Conservation (phyloP, 1,139 yeast species). For the Zygosaccharomyces sapae region DNA sequence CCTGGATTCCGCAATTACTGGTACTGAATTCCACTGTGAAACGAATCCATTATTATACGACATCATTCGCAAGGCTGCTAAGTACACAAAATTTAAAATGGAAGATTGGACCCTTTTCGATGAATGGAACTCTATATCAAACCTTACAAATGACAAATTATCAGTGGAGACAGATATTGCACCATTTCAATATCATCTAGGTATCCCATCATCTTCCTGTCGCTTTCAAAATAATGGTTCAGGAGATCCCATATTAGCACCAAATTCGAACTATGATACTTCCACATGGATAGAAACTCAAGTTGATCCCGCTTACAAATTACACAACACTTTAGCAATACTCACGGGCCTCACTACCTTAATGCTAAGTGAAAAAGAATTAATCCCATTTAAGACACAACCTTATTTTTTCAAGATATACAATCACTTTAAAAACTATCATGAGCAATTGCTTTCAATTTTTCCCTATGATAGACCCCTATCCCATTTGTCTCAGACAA, state of each 20-base stretch:
- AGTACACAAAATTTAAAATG: constrained; percentile 36
- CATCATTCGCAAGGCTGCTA: constrained; percentile 37
- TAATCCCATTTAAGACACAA: constrained; percentile 37
- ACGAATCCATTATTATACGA: constrained; percentile 43
- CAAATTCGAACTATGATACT: constrained; percentile 59
- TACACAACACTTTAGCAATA: constrained; percentile 56
- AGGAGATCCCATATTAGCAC: constrained; percentile 47
- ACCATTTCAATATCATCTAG: constrained; percentile 48
- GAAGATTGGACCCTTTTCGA: constrained; percentile 35
- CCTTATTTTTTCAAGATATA: constrained; percentile 37
- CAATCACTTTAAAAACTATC: constrained; percentile 13
- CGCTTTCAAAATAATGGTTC: constrained; percentile 38
- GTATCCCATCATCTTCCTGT: constrained; percentile 47
- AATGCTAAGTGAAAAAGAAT: constrained; percentile 52
- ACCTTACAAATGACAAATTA: constrained; percentile 32
- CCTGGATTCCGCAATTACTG: constrained; percentile 45
- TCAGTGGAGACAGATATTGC: constrained; percentile 42
- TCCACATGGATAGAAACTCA: constrained; percentile 51
- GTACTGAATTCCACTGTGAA: constrained; percentile 39
- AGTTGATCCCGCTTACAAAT: constrained; percentile 52
- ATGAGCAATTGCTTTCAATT: constrained; percentile 8
- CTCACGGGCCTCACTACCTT: constrained; percentile 54
- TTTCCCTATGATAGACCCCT: constrained; percentile 25
- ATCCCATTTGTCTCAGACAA: constrained; percentile 13
- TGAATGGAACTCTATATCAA: constrained; percentile 35